A percentile compares a stretch with the other conserved stretches of the same genome.
Conservation (phyloP, 768 basidiomycete species). For the Suillus bovinus region DNA sequence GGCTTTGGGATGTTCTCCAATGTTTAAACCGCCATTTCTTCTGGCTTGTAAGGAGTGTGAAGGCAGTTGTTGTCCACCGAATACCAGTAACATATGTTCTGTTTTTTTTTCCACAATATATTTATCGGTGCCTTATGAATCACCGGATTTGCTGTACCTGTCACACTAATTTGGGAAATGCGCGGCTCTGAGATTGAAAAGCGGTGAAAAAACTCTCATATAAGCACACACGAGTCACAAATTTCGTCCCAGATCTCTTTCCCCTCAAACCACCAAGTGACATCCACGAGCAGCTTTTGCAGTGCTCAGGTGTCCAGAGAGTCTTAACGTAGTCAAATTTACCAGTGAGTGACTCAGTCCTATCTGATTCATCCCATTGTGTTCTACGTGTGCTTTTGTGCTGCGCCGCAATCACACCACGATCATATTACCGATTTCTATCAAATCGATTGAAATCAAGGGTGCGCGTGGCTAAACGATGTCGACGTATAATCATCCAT, state of each 20-base stretch:
- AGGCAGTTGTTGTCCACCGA: not conserved
- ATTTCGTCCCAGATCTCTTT: slow-evolving; percentile 4
- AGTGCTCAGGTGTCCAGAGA: slow-evolving; percentile 23
- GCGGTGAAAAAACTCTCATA: slow-evolving; percentile 30
- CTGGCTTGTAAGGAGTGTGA: not conserved
- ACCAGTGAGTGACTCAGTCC: slow-evolving; percentile 31
- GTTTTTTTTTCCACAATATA: not conserved
- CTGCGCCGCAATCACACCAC: slow-evolving; percentile 20
- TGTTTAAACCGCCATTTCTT: not conserved
- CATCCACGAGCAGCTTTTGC: slow-evolving; percentile 18
- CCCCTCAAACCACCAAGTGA: slow-evolving; percentile 21
- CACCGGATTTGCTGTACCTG: slow-evolving; percentile 20
- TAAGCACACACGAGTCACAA: slow-evolving; percentile 32
- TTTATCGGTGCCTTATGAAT: slow-evolving; percentile 3
- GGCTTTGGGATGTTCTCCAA: not conserved
- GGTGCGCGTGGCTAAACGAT: slow-evolving; percentile 18
- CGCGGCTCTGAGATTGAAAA: slow-evolving; percentile 39
- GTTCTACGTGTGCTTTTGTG: slow-evolving; percentile 31
- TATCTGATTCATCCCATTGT: slow-evolving; percentile 28
- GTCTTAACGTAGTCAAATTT: slow-evolving; percentile 20
- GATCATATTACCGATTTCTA: slow-evolving; percentile 26
- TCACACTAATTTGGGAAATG: slow-evolving; percentile 22
- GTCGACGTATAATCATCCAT: slow-evolving; percentile 16
- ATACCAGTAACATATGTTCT: not conserved
- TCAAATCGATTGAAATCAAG: slow-evolving; percentile 29